Base-by-base conservation (phyloP, 495 filamentous ascomycete genomes). In the Tuber indicum region DNA sequence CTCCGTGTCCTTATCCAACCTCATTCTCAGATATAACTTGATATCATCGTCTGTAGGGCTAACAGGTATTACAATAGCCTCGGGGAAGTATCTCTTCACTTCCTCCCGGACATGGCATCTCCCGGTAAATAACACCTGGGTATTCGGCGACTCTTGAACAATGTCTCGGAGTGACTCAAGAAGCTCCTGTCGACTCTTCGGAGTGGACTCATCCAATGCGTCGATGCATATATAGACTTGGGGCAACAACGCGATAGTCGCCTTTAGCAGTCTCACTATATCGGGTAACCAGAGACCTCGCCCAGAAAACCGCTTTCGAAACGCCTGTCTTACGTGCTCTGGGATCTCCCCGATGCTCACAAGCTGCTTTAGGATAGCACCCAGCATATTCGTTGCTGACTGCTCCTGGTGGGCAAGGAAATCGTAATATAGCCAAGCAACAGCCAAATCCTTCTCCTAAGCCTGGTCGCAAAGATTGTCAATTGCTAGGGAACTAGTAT, bases 341-440 rank as follows among this genome's bases (percentile, higher is more conserved):
- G 52, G 52, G 5, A 62, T 32, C n/a, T 26, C 52, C 16, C 52
- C 52, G 4, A 62, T 62, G n/a, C 52, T 16, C 52, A 62, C 52
- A 26, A 62, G 52, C 52, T 62, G 52, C 52, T 62, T 62, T 12
- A 26, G 52, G n/a, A 62, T 32, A 0, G 52, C 52, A 23, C 52
- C 52, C 0, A 62, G 52, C 23, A 62, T 62, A 1, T n/a, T 14
- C 3, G 52, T 32, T 62, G 52, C n/a, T 1, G 52, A 62, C n/a
- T 62, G 52, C n/a, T 62, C n/a, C 1, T 26, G 52, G n/a, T 32
- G n/a, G 10, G n/a, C 52, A 32, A 62, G 52, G n/a, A 62, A 62
- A 32, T 62, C 52, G 52, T n/a, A 62, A 32, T 62, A 62, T 62
- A 62, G 52, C 52, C 52, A 62, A 62, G 52, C 52, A n/a, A 62